A percentile compares a stretch with the other conserved stretches of the same genome.
Evolutionary conservation across 139 green algal species (phyloP).

Genomic region (Chlamydomonas sphaeroides): DNA sequence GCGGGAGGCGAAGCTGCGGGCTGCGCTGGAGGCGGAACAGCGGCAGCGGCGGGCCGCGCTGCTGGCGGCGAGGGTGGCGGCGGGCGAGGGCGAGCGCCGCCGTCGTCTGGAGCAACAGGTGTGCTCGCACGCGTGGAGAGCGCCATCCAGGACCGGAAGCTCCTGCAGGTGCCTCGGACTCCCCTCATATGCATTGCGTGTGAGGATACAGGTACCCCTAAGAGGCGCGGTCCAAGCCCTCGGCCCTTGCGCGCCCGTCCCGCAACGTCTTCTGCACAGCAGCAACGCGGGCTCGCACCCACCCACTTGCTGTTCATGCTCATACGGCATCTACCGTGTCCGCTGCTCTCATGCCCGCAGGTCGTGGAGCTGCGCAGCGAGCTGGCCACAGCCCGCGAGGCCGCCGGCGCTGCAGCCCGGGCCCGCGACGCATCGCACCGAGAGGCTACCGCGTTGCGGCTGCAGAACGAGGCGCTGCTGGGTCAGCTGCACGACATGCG

Average conservation of each 20-base stretch:
- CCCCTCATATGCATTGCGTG: too few species aligned
- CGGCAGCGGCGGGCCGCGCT: constrained; percentile 10
- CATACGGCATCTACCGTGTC: too few species aligned
- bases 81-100: not conserved
- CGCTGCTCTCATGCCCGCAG: not conserved
- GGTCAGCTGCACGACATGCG: not conserved
- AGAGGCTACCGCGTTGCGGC: not conserved
- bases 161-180: too few species aligned
- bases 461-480: not conserved
- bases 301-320: too few species aligned
- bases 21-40: constrained; percentile 12
- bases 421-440: not conserved
- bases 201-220: too few species aligned
- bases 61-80: constrained; percentile 19
- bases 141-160: too few species aligned
- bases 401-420: not conserved
- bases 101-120: constrained; percentile 28
- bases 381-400: not conserved
- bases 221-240: too few species aligned
- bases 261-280: too few species aligned
- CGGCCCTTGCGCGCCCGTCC: too few species aligned
- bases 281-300: too few species aligned
- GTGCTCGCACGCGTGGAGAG: too few species aligned
- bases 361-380: not conserved
- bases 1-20: constrained; percentile 12